Conservation (phyloP, 2,329 filamentous ascomycete genomes). For the Trichoderma sp. region DNA sequence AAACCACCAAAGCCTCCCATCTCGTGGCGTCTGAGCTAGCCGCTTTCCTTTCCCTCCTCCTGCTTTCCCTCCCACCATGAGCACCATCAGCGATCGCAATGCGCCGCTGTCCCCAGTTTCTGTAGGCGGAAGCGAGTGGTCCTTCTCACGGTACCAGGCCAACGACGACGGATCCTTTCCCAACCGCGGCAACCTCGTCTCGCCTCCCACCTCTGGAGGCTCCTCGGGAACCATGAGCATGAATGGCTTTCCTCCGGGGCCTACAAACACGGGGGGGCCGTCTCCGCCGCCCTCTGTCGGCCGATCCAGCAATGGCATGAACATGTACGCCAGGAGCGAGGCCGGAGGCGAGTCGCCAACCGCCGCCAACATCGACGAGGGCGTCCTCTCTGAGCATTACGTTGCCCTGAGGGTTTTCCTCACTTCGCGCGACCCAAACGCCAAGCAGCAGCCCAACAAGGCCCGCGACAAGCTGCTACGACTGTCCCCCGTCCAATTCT, state of each 20-base stretch:
- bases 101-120: slow-evolving; percentile 79
- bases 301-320: slow-evolving; percentile 77
- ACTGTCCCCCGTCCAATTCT: slow-evolving; percentile 88
- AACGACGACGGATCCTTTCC: slow-evolving; percentile 53
- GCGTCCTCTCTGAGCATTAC: slow-evolving; percentile 76
- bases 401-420: slow-evolving; percentile 74
- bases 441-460: slow-evolving; percentile 74
- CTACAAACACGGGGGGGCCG: slow-evolving; percentile 60
- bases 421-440: slow-evolving; percentile 72
- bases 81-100: slow-evolving; percentile 57
- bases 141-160: slow-evolving; percentile 63
- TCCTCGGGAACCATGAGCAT: slow-evolving; percentile 56
- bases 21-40: slow-evolving; percentile 22
- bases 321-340: slow-evolving; percentile 63
- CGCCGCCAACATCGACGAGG: slow-evolving; percentile 45
- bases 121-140: slow-evolving; percentile 81
- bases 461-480: slow-evolving; percentile 92
- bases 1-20: slow-evolving; percentile 27
- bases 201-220: slow-evolving; percentile 67
- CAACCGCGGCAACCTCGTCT: slow-evolving; percentile 60
- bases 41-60: slow-evolving; percentile 19
- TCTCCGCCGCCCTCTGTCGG: slow-evolving; percentile 89
- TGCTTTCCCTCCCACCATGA: slow-evolving; percentile 53
- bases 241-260: slow-evolving; percentile 58
- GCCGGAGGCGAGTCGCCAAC: slow-evolving; percentile 61